Percentiles rank a stretch among this genome's conserved stretches.
These are phyloP conservation scores for Antarctomyces pellizariae DNA, from an alignment of 495 filamentous ascomycete genomes.

Conservation along the genomic window DNA sequence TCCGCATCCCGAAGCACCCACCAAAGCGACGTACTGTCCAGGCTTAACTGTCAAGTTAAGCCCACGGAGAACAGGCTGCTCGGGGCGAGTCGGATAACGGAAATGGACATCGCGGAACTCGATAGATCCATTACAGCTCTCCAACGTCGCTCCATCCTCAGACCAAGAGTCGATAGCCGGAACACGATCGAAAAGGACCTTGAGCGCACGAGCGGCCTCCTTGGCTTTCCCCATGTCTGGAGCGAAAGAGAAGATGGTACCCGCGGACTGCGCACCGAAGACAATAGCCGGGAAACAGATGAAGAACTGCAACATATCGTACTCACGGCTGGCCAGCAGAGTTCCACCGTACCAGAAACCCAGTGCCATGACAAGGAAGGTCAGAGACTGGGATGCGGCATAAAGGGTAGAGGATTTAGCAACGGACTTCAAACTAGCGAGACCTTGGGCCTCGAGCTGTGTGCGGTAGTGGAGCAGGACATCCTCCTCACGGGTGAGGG, in stretches of 20 bases:
- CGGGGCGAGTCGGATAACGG: conserved; percentile 56
- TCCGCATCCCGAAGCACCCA: conserved; percentile 63
- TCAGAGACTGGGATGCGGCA: conserved; percentile 52
- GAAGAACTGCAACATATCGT: conserved; percentile 61
- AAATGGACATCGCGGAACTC: conserved; percentile 66
- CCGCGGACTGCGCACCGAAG: conserved; percentile 65
- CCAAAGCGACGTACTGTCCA: conserved; percentile 60
- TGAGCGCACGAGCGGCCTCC: conserved; percentile 51
- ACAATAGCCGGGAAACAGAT: conserved; percentile 59
- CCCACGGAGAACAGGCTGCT: conserved; percentile 56
- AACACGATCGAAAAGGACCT: conserved; percentile 52
- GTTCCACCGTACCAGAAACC: conserved; percentile 87
- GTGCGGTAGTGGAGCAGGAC: conserved; percentile 50
- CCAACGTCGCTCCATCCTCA: conserved; percentile 34
- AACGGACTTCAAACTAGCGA: conserved; percentile 37
- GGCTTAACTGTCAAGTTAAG: conserved; percentile 48
- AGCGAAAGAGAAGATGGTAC: conserved; percentile 70
- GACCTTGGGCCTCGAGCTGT: conserved; percentile 38
- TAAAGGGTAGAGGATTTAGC: conserved; percentile 49
- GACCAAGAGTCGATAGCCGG: conserved; percentile 74
- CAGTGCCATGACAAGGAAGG: conserved; percentile 67
- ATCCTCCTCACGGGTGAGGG: conserved; percentile 60
- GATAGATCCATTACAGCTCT: conserved; percentile 37
- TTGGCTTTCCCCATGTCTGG: conserved; percentile 80
- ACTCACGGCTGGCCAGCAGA: conserved; percentile 46